phyloP scores from a whole-genome alignment of 2,329 filamentous ascomycete species.

The Aureobasidium sp. region DNA sequence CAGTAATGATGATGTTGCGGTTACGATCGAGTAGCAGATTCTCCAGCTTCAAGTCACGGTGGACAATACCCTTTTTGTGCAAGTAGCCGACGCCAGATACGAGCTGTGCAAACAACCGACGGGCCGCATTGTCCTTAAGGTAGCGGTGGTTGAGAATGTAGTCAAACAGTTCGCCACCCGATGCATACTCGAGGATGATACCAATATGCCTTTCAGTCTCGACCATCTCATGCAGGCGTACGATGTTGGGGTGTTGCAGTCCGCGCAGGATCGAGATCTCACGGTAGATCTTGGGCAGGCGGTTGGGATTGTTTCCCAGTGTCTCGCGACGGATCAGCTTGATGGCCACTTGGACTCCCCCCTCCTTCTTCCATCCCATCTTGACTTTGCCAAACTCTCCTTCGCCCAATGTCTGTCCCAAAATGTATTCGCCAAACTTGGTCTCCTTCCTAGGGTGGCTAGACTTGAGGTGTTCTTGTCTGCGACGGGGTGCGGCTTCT shows the following conservation, averaged over 20 bases:
- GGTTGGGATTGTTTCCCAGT: slow-evolving; percentile 78
- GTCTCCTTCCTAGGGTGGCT: slow-evolving; percentile 59
- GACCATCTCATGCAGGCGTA: slow-evolving; percentile 94
- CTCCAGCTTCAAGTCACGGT: slow-evolving; percentile 92
- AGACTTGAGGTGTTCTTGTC: slow-evolving; percentile 53
- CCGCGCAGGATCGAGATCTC: slow-evolving; percentile 87
- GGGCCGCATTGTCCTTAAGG: slow-evolving; percentile 84
- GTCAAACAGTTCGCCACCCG: slow-evolving; percentile 94
- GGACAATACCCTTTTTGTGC: slow-evolving; percentile 97
- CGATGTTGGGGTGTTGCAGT: slow-evolving; percentile 92
- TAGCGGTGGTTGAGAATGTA: slow-evolving; percentile 97
- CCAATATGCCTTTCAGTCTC: slow-evolving; percentile 96
- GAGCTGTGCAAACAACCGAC: slow-evolving; percentile 87
- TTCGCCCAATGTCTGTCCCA: slow-evolving; percentile 93
- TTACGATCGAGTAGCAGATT: slow-evolving; percentile 93
- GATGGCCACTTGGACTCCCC: slow-evolving; percentile 87
- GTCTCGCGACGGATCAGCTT: slow-evolving; percentile 93
- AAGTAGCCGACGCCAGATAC: slow-evolving; percentile 95
- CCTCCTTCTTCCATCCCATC: slow-evolving; percentile 95
- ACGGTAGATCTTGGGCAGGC: slow-evolving; percentile 92
- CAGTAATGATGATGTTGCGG: slow-evolving; percentile 98
- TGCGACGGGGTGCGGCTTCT: slow-evolving; percentile 37
- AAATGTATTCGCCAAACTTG: slow-evolving; percentile 90
- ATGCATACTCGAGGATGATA: slow-evolving; percentile 97
- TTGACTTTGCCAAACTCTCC: slow-evolving; percentile 99